Evolutionary conservation across 208 protist genomes (phyloP).

Genomic region (Angomonas desouzai): DNA sequence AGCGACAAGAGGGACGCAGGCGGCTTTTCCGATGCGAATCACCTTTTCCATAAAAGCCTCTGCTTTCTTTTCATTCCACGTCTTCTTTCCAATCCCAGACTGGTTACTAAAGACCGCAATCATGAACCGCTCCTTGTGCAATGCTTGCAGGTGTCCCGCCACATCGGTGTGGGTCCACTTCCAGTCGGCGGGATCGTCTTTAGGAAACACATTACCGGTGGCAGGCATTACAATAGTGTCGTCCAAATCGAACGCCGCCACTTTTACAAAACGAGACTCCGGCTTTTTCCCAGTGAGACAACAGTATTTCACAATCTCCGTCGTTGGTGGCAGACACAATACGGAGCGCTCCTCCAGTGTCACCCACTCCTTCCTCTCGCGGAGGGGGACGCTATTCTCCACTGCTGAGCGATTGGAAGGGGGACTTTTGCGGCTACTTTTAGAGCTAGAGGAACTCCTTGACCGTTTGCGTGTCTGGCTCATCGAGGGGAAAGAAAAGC

Average conservation of each 20-base stretch:
- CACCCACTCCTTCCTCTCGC: constrained; percentile 21
- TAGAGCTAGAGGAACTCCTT: background rate
- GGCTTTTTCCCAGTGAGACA: background rate
- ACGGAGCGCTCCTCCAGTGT: constrained; percentile 24
- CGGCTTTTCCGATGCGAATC: constrained; percentile 29
- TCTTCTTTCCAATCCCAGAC: constrained; percentile 61
- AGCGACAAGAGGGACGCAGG: constrained; percentile 59
- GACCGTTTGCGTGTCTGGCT: background rate
- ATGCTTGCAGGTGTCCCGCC: constrained; percentile 30
- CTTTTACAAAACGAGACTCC: constrained; percentile 19
- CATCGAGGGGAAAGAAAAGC: background rate
- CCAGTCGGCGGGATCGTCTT: constrained; percentile 63
- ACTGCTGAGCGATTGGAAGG: constrained; percentile 6
- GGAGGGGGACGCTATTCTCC: background rate
- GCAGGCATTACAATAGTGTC: constrained; percentile 66
- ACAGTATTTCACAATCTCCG: background rate
- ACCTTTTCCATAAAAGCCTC: constrained; percentile 48
- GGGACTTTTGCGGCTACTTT: constrained; percentile 14
- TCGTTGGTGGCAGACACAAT: constrained; percentile 26
- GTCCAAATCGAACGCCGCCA: constrained; percentile 77
- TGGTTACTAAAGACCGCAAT: constrained; percentile 94
- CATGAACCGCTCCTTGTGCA: constrained; percentile 63
- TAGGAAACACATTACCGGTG: constrained; percentile 54
- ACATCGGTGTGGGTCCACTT: constrained; percentile 48
- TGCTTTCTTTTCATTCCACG: constrained; percentile 55